These are phyloP conservation scores for Primulina huaijiensis DNA, from an alignment of 257 asterid genomes.

Conservation along the genomic window DNA sequence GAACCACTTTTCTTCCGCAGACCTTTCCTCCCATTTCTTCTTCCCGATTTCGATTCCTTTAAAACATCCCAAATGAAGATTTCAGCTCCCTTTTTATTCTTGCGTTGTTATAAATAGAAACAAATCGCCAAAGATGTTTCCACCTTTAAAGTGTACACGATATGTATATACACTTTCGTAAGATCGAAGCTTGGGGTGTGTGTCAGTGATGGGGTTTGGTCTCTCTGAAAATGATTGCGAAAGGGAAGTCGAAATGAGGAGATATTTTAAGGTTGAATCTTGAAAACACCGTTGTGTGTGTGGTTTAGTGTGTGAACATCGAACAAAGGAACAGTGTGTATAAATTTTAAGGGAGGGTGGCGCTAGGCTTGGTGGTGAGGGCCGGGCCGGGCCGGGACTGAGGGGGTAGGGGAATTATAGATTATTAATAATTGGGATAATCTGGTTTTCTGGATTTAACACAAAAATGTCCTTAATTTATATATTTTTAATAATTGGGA, in stretches of 20 bases:
- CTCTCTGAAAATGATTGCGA: neutral
- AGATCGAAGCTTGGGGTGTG: neutral
- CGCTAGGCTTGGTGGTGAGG: too few relatives aligned
- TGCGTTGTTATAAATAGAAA: neutral
- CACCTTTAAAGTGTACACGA: neutral
- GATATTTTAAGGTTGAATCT: neutral
- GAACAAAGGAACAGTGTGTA: neutral
- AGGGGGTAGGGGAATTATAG: too few relatives aligned
- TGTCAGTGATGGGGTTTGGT: neutral
- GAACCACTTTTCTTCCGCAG: slow-evolving; percentile 3
- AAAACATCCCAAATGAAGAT: neutral
- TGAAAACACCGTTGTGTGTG: neutral
- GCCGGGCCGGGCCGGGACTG: too few relatives aligned
- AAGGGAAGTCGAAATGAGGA: neutral
- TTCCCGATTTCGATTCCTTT: neutral
- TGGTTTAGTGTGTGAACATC: neutral
- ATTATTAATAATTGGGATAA: too few relatives aligned
- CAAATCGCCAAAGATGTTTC: slow-evolving; percentile 6
- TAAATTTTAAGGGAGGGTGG: neutral
- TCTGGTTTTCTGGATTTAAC: too few relatives aligned
- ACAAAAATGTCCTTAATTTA: too few relatives aligned
- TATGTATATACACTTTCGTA: neutral
- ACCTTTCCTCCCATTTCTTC: neutral
- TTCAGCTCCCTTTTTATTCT: neutral
- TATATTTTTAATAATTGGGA: too few relatives aligned